These are phyloP conservation scores for Aquilaria agallochum DNA, from an alignment of 441 rosid species.

Conservation along the genomic window DNA sequence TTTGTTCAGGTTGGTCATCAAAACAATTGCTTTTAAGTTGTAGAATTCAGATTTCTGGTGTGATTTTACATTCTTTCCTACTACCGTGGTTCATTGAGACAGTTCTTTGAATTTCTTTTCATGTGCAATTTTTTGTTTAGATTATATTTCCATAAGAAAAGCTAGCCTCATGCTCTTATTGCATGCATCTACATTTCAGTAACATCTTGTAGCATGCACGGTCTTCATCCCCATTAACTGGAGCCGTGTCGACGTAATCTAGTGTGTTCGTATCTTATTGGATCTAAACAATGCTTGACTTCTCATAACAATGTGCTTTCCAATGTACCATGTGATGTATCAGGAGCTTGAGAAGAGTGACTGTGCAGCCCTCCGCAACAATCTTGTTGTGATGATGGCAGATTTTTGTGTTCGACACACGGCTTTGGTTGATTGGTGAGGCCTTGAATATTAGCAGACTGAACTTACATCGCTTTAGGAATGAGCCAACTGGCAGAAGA, in stretches of 20 bases:
- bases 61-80: too few species aligned
- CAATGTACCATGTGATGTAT: constrained; percentile 12
- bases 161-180: too few species aligned
- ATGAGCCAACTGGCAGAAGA: constrained; percentile 1
- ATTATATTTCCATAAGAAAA: too few species aligned
- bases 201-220: neutral
- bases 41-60: too few species aligned
- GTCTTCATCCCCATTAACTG: neutral
- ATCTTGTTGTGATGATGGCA: constrained; percentile 81
- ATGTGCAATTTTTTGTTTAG: too few species aligned
- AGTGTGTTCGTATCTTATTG: neutral
- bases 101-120: too few species aligned
- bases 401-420: constrained; percentile 95
- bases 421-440: constrained; percentile 92
- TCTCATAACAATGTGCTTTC: neutral
- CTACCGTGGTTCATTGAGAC: too few species aligned
- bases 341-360: constrained; percentile 97
- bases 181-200: too few species aligned
- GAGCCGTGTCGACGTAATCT: neutral
- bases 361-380: constrained; percentile 84
- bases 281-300: neutral
- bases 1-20: constrained; percentile 74
- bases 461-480: constrained; percentile 3
- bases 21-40: neutral
- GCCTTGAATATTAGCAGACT: constrained; percentile 10